Conservation (phyloP, 768 basidiomycete species). For the Obba rivulosa region DNA sequence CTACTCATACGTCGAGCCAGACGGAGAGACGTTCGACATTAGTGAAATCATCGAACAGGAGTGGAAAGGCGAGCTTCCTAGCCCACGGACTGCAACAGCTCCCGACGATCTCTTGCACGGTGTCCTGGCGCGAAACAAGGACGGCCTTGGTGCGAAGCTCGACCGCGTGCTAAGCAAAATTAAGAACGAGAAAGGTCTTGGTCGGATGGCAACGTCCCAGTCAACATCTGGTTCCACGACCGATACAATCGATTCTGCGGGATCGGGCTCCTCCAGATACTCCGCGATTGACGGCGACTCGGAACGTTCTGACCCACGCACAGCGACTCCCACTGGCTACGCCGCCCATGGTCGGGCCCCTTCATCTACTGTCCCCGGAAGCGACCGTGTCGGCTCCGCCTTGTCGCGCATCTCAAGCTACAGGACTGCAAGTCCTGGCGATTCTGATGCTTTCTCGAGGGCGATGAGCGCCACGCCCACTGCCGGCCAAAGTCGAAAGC, state of each 20-base stretch:
- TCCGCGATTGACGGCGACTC: conserved; percentile 29
- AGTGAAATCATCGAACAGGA: conserved; percentile 91
- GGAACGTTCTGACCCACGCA: conserved; percentile 29
- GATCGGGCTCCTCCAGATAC: conserved; percentile 47
- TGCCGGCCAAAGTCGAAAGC: conserved; percentile 14
- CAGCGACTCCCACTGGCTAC: conserved; percentile 19
- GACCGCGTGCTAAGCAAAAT: conserved; percentile 74
- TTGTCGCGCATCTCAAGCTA: conserved; percentile 24
- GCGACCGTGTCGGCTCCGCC: conserved; percentile 22
- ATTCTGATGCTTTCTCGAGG: conserved; percentile 12
- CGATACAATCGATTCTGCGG: conserved; percentile 23
- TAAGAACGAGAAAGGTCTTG: conserved; percentile 50
- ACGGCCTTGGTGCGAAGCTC: conserved; percentile 62
- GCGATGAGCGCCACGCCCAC: conserved; percentile 35
- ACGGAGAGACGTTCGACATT: conserved; percentile 90
- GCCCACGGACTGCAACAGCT: conserved; percentile 17
- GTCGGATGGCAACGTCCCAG: conserved; percentile 17
- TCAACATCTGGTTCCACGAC: conserved; percentile 15
- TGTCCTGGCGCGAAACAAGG: conserved; percentile 51
- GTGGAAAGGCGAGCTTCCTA: conserved; percentile 44
- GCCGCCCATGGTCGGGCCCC: conserved; percentile 10
- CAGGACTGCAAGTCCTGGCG: conserved; percentile 22
- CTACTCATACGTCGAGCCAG: conserved; percentile 89
- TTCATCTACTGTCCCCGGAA: conserved; percentile 1
- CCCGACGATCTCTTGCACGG: conserved; percentile 66